Percentiles rank a stretch among this genome's conserved stretches.
Conservation (phyloP, 2,329 filamentous ascomycete genomes). For the Tolypocladium album region DNA sequence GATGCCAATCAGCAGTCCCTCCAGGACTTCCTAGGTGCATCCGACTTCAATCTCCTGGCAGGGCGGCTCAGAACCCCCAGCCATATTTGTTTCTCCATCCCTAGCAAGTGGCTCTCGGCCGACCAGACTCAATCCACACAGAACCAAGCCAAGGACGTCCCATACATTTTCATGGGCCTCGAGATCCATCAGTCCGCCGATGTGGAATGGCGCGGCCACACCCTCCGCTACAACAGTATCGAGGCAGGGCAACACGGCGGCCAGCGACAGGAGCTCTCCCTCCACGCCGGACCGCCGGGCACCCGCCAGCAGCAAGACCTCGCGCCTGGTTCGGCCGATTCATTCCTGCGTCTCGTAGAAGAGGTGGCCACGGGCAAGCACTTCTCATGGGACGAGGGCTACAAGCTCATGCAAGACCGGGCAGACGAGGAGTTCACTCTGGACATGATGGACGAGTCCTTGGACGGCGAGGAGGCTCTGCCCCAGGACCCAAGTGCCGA, state of each 20-base stretch:
- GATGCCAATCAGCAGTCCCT: slow-evolving; percentile 25
- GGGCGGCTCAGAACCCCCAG: slow-evolving; percentile 30
- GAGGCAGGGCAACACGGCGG: slow-evolving; percentile 41
- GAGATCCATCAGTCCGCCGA: slow-evolving; percentile 39
- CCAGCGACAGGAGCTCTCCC: slow-evolving; percentile 36
- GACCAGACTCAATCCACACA: background rate
- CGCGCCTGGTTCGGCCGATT: background rate
- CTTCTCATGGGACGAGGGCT: slow-evolving; percentile 25
- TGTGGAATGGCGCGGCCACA: slow-evolving; percentile 30
- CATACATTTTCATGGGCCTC: slow-evolving; percentile 35
- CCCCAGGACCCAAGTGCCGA: background rate
- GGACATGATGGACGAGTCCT: slow-evolving; percentile 13
- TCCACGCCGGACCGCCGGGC: slow-evolving; percentile 15
- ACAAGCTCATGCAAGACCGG: slow-evolving; percentile 13
- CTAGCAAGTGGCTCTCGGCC: slow-evolving; percentile 9
- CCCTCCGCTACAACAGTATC: slow-evolving; percentile 39
- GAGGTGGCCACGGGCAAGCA: slow-evolving; percentile 17
- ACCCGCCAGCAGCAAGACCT: background rate
- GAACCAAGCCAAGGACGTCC: slow-evolving; percentile 8
- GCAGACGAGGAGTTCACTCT: slow-evolving; percentile 15
- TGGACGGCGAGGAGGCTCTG: slow-evolving; percentile 8
- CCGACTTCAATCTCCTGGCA: slow-evolving; percentile 32
- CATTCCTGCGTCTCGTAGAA: slow-evolving; percentile 17
- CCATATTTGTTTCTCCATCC: slow-evolving; percentile 17
- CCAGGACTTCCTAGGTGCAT: slow-evolving; percentile 30